Evolutionary conservation across 2,329 filamentous ascomycete species (phyloP), one percentile per base, ranked within the genome.

Genomic region (Beauveria australis): DNA sequence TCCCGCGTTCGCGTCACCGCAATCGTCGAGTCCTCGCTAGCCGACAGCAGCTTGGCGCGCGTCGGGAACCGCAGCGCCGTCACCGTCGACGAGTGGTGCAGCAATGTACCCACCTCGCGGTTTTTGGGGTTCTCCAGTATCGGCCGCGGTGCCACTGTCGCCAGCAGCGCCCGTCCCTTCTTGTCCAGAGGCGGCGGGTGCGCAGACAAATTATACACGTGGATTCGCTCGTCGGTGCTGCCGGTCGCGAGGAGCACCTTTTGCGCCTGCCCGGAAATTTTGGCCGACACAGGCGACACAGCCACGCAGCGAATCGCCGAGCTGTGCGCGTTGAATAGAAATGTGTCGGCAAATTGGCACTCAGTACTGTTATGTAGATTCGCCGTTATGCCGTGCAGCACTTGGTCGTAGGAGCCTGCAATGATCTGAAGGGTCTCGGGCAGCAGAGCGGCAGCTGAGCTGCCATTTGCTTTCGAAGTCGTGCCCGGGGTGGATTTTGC

Each of bases 271-370:
- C 80, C 84, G 14, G 78, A 80, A 61, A 78, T 70, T 1, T 81
- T 78, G 19, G 81, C 82, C 14, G 90, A 89, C 0, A 89, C 80
- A 3, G 89, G 88, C 9, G 93, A 97, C 63, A 97, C 76, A 26
- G 92, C 91, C 40, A 99, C 81, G 71, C 91, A 95, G 68, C 92
- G 89, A 71, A 99, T 91, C 5, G 94, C 88, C 14, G 92, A 95
- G 61, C 86, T 82, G 76, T 99, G 94, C 16, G 94, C 92, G 70
- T 92, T 91, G 82, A 99, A 97, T 61, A 99, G 83, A 74, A 99
- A 99, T 0, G 90, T 93, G 74, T 97, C 93, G 66, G 90, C 84
- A 71, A 97, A 97, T 9, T 53, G 57, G 41, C 57, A 53, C 56
- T 86, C 80, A 59, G 87, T 79, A 18, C 79, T 70, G 59, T 68